Evolutionary conservation across 306 rosid genomes (phyloP), one percentile per base, ranked within the genome.

Genomic region (Dalbergia oliveri): DNA sequence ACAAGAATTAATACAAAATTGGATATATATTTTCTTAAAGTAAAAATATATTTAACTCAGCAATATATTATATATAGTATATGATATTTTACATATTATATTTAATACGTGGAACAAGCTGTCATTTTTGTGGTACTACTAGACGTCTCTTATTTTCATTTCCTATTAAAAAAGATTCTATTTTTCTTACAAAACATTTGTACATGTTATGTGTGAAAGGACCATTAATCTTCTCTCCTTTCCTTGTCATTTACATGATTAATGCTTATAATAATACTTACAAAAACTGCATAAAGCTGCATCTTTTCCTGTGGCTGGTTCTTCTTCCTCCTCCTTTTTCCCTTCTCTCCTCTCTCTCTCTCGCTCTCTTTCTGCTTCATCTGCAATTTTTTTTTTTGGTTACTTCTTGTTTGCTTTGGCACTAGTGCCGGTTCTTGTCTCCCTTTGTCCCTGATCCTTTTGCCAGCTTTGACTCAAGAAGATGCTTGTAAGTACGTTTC

Each of bases 401-500:
- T 37, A 65, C 77, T 75, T 47, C 66, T 60, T 12, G 74, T 65
- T 81, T 26, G 74, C 83, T 76, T 83, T 76, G 85, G 67, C 85
- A 75, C 82, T 86, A 39, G 84, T 15, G 65, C 80, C 66, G 65
- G 6, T 72, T 88, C 84, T 81, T 84, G 82, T 84, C 89, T 58
- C 58, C 84, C 58, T 80, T 82, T 82, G 87, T 73, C 89, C 58
- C 87, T 78, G 79, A 86, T 85, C 35, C 58, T 73, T 33, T 72
- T 89, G 66, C 79, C 79, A 84, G 89, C 89, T 83, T 92, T 90
- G 89, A 88, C 92, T 74, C 84, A 84, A 84, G 94, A 96, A 87
- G 93, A 89, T 96, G 97, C 94, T 91, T 90, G 99, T 96, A 96
- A 93, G 98, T 96, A 91, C 94, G 98, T 96, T 93, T 79, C 82